Evolutionary conservation across 2,329 filamentous ascomycete species (phyloP).

Genomic region (Aphanoascus verrucosus): DNA sequence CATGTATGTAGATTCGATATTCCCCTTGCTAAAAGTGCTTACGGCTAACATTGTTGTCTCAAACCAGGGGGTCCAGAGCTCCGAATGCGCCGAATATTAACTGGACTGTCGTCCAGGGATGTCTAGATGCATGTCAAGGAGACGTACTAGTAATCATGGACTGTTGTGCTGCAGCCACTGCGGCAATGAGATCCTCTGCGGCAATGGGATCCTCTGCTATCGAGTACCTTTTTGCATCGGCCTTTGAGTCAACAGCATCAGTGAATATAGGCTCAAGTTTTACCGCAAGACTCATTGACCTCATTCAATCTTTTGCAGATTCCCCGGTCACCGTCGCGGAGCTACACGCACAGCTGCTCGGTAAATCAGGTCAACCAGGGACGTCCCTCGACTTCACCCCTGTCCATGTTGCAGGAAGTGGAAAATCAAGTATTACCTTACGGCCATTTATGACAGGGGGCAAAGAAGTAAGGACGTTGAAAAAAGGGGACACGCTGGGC

Average conservation of each 20-base stretch:
- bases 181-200: no score
- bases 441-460: no score
- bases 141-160: neutral
- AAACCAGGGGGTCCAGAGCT: neutral
- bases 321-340: neutral
- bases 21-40: neutral
- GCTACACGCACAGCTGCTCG: neutral
- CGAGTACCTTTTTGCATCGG: neutral
- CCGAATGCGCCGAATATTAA: neutral
- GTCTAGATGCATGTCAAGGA: neutral
- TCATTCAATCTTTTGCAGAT: neutral
- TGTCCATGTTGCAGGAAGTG: no score
- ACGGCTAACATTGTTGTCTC: neutral
- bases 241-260: neutral
- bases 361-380: no score
- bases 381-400: no score
- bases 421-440: no score
- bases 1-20: neutral
- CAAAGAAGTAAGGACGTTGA: no score
- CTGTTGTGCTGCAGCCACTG: neutral
- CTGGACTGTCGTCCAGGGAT: neutral
- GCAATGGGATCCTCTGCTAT: neutral
- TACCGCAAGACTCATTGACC: neutral
- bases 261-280: neutral
- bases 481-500: no score